These are phyloP conservation scores for Malus hybrid DNA, from an alignment of 331 rosid genomes.

Conservation along the genomic window DNA sequence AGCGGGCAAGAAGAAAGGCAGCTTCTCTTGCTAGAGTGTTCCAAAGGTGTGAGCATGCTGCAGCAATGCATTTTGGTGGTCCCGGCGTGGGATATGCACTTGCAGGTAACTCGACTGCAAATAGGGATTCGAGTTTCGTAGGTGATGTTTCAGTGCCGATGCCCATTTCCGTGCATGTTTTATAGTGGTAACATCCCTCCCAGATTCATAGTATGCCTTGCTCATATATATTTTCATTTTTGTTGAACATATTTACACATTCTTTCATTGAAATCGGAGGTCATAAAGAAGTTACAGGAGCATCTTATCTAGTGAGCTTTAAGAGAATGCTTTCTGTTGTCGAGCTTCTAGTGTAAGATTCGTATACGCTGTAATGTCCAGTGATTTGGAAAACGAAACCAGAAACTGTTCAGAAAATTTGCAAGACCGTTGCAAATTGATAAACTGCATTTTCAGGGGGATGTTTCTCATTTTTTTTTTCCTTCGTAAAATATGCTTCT, in stretches of 20 bases:
- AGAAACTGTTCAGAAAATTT: constrained; percentile 7
- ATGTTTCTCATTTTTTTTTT: background rate
- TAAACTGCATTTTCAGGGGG: background rate
- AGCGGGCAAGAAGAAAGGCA: constrained; percentile 91
- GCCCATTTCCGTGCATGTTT: constrained; percentile 78
- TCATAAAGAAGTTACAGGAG: constrained; percentile 48
- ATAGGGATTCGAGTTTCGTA: constrained; percentile 58
- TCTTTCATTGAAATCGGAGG: constrained; percentile 75
- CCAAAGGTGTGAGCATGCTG: constrained; percentile 58
- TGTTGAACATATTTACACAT: constrained; percentile 50
- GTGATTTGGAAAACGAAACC: constrained; percentile 21
- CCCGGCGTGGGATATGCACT: constrained; percentile 69
- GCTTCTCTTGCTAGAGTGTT: constrained; percentile 93
- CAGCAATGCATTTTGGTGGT: constrained; percentile 70
- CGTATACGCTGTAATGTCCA: constrained; percentile 18
- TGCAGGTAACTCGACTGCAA: constrained; percentile 61
- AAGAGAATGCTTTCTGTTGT: constrained; percentile 21
- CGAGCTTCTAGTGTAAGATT: constrained; percentile 15
- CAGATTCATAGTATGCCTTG: constrained; percentile 10
- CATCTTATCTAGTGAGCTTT: constrained; percentile 38
- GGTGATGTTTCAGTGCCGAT: constrained; percentile 73
- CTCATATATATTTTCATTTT: constrained; percentile 43
- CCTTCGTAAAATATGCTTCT: background rate
- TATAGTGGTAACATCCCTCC: constrained; percentile 44
- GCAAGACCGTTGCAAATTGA: constrained; percentile 14